Evolutionary conservation across 2,329 filamentous ascomycete genomes (phyloP).

Genomic region (Myriangium duriaei): DNA sequence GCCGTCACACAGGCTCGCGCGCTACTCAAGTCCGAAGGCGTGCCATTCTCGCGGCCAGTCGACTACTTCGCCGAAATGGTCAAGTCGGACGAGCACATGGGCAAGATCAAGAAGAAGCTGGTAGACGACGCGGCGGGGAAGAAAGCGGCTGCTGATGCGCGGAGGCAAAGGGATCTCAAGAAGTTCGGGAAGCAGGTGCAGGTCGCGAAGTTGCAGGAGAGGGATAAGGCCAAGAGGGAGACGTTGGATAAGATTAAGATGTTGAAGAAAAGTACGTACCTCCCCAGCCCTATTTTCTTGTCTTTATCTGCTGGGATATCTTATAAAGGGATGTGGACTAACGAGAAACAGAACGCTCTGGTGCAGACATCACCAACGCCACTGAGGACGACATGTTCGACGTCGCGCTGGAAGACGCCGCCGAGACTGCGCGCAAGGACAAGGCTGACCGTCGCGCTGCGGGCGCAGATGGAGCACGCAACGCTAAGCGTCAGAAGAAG

Average conservation of each 20-base stretch:
- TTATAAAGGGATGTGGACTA: constrained; percentile 15
- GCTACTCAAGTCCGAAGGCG: constrained; percentile 67
- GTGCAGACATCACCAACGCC: constrained; percentile 49
- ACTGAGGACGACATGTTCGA: constrained; percentile 86
- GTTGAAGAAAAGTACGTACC: constrained; percentile 85
- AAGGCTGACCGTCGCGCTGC: constrained; percentile 26
- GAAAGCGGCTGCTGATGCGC: constrained; percentile 83
- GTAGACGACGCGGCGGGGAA: constrained; percentile 84
- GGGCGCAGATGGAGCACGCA: constrained; percentile 33
- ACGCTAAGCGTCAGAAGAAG: constrained; percentile 79
- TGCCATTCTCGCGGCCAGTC: constrained; percentile 74
- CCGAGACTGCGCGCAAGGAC: constrained; percentile 37
- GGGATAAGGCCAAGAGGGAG: constrained; percentile 81
- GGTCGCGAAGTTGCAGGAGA: constrained; percentile 87
- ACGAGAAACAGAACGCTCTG: constrained; percentile 69
- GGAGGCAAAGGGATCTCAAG: constrained; percentile 87
- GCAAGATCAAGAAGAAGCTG: constrained; percentile 85
- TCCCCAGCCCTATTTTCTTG: constrained; percentile 4
- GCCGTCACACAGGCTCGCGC: constrained; percentile 61
- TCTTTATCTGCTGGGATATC: neutral
- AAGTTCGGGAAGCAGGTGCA: constrained; percentile 99
- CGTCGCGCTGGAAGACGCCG: constrained; percentile 64
- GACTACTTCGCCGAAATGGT: constrained; percentile 99
- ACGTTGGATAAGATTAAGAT: constrained; percentile 91
- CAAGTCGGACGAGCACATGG: constrained; percentile 97